These are phyloP conservation scores for Globisporangium middletonii DNA, from an alignment of 352 stramenopile species.

Conservation along the genomic window DNA sequence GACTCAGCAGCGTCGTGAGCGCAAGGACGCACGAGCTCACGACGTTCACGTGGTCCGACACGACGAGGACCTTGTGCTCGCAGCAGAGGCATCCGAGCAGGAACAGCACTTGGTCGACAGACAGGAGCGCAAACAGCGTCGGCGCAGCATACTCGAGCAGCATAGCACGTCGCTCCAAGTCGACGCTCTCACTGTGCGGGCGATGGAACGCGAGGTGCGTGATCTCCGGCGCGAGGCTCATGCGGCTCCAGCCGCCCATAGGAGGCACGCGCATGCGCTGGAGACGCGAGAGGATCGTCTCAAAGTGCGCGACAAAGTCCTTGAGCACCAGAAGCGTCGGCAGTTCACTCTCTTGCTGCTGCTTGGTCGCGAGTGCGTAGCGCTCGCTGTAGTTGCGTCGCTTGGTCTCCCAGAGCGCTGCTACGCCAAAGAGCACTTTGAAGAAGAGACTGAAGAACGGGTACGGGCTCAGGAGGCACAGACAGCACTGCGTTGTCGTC, in stretches of 20 bases:
- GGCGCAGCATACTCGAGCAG: constrained; percentile 69
- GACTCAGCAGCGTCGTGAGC: constrained; percentile 58
- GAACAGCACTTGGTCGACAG: constrained; percentile 74
- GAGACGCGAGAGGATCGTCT: constrained; percentile 51
- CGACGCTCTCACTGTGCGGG: constrained; percentile 53
- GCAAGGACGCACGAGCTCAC: constrained; percentile 73
- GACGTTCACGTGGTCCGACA: constrained; percentile 69
- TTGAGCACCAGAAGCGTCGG: constrained; percentile 29
- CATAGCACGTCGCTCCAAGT: constrained; percentile 47
- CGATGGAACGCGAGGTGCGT: constrained; percentile 73
- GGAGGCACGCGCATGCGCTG: constrained; percentile 54
- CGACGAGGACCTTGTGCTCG: constrained; percentile 70
- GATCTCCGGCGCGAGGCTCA: constrained; percentile 46
- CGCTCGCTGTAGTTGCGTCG: constrained; percentile 29
- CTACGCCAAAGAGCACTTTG: constrained; percentile 73
- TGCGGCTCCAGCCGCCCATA: constrained; percentile 73
- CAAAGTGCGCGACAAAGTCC: constrained; percentile 63
- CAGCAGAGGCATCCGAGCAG: constrained; percentile 70
- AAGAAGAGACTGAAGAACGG: constrained; percentile 85
- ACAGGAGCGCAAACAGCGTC: constrained; percentile 64
- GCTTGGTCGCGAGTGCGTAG: constrained; percentile 20
- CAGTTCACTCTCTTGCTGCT: constrained; percentile 5
- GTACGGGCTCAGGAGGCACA: constrained; percentile 69
- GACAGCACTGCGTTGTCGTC: constrained; percentile 45
- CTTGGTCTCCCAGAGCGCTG: constrained; percentile 61